Evolutionary conservation across 2,329 filamentous ascomycete species (phyloP).

Genomic region (Gyromitra esculenta): DNA sequence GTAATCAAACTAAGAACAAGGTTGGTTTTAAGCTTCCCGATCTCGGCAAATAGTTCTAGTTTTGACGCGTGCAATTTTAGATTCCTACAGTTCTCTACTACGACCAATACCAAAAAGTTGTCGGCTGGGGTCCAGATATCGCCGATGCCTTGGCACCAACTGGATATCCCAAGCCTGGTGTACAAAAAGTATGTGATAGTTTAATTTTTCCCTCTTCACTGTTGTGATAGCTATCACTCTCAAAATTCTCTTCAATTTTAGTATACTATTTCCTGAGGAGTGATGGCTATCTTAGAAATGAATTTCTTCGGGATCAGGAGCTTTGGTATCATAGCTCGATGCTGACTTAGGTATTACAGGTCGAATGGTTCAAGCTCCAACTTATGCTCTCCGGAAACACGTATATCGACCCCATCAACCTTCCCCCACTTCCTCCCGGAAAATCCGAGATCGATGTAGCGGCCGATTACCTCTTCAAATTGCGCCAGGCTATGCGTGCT

Average conservation of each 20-base stretch:
- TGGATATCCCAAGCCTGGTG: slow-evolving; percentile 95
- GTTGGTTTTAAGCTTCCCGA: slow-evolving; percentile 63
- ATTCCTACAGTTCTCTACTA: slow-evolving; percentile 99
- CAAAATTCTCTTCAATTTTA: not conserved
- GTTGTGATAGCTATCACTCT: not conserved
- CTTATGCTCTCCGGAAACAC: slow-evolving; percentile 99
- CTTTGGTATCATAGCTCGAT: slow-evolving; percentile 4
- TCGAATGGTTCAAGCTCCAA: slow-evolving; percentile 99
- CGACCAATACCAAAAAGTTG: slow-evolving; percentile 98
- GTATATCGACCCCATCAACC: slow-evolving; percentile 98
- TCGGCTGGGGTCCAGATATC: slow-evolving; percentile 99
- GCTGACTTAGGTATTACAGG: slow-evolving; percentile 47
- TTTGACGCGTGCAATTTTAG: slow-evolving; percentile 63
- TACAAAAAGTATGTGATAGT: slow-evolving; percentile 76
- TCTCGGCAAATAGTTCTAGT: slow-evolving; percentile 23
- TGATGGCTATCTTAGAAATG: not conserved
- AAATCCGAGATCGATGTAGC: slow-evolving; percentile 99
- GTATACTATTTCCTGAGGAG: not conserved
- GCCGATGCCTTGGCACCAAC: slow-evolving; percentile 95
- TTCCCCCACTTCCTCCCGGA: slow-evolving; percentile 93
- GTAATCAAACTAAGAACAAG: slow-evolving; percentile 99
- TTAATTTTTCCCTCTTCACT: not conserved
- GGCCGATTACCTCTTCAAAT: slow-evolving; percentile 98
- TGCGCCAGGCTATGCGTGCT: slow-evolving; percentile 94
- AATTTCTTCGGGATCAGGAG: not conserved